Base-by-base conservation (phyloP, 208 protist genomes). In the Zelonia costaricensis region DNA sequence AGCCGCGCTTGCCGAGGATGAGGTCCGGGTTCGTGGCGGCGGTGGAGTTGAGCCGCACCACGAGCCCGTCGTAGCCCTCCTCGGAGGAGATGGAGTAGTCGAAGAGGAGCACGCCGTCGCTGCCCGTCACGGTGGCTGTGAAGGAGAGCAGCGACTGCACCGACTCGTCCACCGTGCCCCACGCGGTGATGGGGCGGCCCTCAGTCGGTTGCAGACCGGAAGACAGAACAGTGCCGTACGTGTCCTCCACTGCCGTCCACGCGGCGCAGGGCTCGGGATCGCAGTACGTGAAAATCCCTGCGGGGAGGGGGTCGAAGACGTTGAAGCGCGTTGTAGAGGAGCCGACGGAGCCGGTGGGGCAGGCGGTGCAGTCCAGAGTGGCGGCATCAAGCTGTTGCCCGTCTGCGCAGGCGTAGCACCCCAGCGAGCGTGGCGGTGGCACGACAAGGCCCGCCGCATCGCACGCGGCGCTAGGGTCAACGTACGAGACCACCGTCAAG, bases 1-100 rank as follows among this genome's bases (percentile, higher is more conserved):
- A n/a, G n/a, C n/a, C n/a, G n/a, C n/a, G n/a, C n/a, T n/a, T n/a
- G n/a, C n/a, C n/a, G n/a, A n/a, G n/a, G n/a, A n/a, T n/a, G n/a
- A n/a, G n/a, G n/a, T n/a, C n/a, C n/a, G n/a, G n/a, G n/a, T n/a
- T n/a, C n/a, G n/a, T n/a, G n/a, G n/a, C n/a, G n/a, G n/a, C n/a
- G n/a, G 47, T 36, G 18, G 27, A 22, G 20, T 54, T 54, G 7
- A 54, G 47, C 0, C 20, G 40, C 25, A 62, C 6, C 22, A 51
- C 8, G 15, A 62, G 56, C 1, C 56, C 56, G 5, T 62, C 56
- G 31, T 30, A 62, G 15, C 3, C 7, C 15, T 46, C 28, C 20
- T 62, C 56, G 1, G 56, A 62, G 12, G 42, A 42, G 15, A 62
- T 31, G 1, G 40, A 46, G 27, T 62, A 62, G 9, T 62, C 56